A percentile compares a stretch with the other conserved stretches of the same genome.
phyloP scores from a whole-genome alignment of 2,329 filamentous ascomycete species.

The Aaosphaeria arxii region DNA sequence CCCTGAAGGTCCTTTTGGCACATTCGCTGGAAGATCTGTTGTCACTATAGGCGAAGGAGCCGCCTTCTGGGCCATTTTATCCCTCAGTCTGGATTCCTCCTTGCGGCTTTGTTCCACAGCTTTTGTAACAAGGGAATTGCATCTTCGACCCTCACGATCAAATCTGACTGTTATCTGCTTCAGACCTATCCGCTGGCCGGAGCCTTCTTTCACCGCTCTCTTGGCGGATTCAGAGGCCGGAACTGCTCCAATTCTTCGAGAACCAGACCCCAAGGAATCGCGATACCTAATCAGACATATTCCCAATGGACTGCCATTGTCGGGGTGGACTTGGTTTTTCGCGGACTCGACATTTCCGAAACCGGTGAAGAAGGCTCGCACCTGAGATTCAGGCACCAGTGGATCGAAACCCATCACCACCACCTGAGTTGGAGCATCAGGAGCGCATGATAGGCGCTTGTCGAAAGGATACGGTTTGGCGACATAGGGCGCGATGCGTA shows the following conservation, averaged over 20 bases:
- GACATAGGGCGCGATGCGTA: constrained; percentile 72
- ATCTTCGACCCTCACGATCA: constrained; percentile 84
- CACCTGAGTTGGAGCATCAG: constrained; percentile 84
- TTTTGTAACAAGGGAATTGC: constrained; percentile 72
- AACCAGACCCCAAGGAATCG: constrained; percentile 54
- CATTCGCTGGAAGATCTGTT: constrained; percentile 70
- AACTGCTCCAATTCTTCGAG: constrained; percentile 52
- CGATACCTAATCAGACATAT: constrained; percentile 90
- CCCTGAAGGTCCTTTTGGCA: constrained; percentile 79
- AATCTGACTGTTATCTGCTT: constrained; percentile 78
- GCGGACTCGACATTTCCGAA: constrained; percentile 88
- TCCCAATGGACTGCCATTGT: constrained; percentile 89
- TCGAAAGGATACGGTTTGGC: constrained; percentile 82
- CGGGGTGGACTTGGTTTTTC: constrained; percentile 91
- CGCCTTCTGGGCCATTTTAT: constrained; percentile 28
- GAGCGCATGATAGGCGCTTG: constrained; percentile 76
- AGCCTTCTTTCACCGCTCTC: constrained; percentile 72
- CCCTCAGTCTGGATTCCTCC: constrained; percentile 50
- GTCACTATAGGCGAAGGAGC: constrained; percentile 19
- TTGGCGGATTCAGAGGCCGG: constrained; percentile 79
- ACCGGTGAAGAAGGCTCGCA: constrained; percentile 71
- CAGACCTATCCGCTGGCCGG: constrained; percentile 76
- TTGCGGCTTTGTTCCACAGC: constrained; percentile 68
- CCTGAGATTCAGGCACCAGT: constrained; percentile 73
- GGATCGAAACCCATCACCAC: constrained; percentile 97